Percentiles rank a stretch among this genome's conserved stretches.
phyloP scores from a whole-genome alignment of 306 rosid species.

The Arachis stenosperma region DNA sequence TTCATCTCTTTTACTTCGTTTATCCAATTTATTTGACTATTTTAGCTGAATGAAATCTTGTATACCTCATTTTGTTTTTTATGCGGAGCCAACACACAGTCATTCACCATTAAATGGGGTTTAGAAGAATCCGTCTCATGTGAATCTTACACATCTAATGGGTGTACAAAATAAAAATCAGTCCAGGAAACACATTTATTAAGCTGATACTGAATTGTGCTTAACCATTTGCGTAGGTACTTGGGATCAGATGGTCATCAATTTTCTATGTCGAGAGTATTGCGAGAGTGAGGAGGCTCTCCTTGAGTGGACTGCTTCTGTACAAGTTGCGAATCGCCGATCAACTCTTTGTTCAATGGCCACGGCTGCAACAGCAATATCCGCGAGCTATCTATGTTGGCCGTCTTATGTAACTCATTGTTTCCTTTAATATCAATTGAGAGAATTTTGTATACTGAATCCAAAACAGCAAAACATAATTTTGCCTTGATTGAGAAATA shows the following conservation, averaged over 20 bases:
- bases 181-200: not conserved
- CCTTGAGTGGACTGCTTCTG: slow-evolving; percentile 85
- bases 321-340: slow-evolving; percentile 80
- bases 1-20: slow-evolving; percentile 5
- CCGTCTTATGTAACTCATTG: slow-evolving; percentile 73
- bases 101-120: no score
- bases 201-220: slow-evolving; percentile 31
- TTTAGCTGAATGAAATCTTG: slow-evolving; percentile 26
- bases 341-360: slow-evolving; percentile 95
- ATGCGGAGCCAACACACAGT: no score
- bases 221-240: slow-evolving; percentile 50
- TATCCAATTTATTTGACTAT: slow-evolving; percentile 32
- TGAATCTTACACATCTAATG: no score
- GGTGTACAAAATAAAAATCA: no score
- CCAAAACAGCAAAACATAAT: not conserved
- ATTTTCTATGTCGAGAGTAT: slow-evolving; percentile 93
- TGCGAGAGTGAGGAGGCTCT: slow-evolving; percentile 92
- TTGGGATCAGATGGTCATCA: slow-evolving; percentile 86
- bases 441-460: not conserved
- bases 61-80: no score
- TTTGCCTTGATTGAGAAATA: not conserved
- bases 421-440: slow-evolving; percentile 11
- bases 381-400: slow-evolving; percentile 84
- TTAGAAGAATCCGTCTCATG: no score
- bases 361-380: slow-evolving; percentile 69